These are phyloP conservation scores for Russula olivacea DNA, from an alignment of 768 basidiomycete genomes.

Conservation along the genomic window DNA sequence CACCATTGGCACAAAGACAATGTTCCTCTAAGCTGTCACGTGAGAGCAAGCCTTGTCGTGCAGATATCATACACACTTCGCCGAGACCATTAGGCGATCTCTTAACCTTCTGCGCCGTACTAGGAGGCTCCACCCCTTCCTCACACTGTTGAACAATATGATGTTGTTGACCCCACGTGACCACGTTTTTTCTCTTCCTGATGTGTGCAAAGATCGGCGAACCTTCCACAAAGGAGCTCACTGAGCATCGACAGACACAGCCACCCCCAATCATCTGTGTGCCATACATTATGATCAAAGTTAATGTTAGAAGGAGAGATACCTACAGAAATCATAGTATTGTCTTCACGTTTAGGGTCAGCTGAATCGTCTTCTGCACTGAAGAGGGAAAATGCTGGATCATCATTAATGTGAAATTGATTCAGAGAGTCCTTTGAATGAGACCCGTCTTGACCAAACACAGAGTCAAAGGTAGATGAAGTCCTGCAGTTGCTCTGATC, in stretches of 20 bases:
- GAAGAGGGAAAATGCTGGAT: conserved; percentile 59
- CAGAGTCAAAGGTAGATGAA: conserved; percentile 51
- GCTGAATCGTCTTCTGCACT: conserved; percentile 43
- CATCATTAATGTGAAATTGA: conserved; percentile 44
- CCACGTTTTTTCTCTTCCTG: conserved; percentile 51
- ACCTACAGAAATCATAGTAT: conserved; percentile 76
- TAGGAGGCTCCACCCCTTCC: conserved; percentile 39
- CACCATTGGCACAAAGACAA: conserved; percentile 57
- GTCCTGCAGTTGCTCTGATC: conserved; percentile 53
- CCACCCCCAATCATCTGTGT: conserved; percentile 74
- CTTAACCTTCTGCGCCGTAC: conserved; percentile 45
- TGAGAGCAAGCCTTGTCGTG: conserved; percentile 55
- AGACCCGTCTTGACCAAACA: conserved; percentile 50
- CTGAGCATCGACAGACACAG: conserved; percentile 60
- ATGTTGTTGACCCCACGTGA: conserved; percentile 21
- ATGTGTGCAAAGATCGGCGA: conserved; percentile 59
- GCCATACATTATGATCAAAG: conserved; percentile 14
- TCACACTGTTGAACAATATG: conserved; percentile 26
- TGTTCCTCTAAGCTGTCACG: conserved; percentile 65
- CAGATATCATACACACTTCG: conserved; percentile 60
- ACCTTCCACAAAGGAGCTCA: conserved; percentile 58
- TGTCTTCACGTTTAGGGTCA: conserved; percentile 58
- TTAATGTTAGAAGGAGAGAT: not conserved
- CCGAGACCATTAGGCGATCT: conserved; percentile 60
- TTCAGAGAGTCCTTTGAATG: conserved; percentile 27